A percentile compares a stretch with the other conserved stretches of the same genome.
phyloP scores from a whole-genome alignment of 495 filamentous ascomycete species.

The Aspergillus indologenus region DNA sequence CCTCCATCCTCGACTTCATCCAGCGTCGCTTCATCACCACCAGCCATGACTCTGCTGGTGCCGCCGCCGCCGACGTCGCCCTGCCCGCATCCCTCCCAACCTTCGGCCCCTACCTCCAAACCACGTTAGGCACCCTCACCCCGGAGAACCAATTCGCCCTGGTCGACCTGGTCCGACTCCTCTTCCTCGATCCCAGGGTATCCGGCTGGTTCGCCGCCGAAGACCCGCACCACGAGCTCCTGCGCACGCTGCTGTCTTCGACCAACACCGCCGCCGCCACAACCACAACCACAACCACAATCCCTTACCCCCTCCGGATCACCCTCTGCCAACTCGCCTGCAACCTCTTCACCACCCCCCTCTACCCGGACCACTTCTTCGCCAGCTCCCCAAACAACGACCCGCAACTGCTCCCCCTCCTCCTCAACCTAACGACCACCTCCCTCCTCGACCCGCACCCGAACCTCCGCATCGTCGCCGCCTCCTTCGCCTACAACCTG shows the following conservation, averaged over 20 bases:
- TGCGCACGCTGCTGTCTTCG: conserved; percentile 61
- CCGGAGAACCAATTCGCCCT: conserved; percentile 65
- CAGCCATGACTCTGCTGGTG: conserved; percentile 32
- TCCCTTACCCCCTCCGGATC: conserved; percentile 78
- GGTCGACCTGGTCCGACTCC: conserved; percentile 75
- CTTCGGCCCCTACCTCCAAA: conserved; percentile 34
- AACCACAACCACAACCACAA: no score
- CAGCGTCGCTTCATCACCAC: conserved; percentile 27
- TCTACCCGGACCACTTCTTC: conserved; percentile 47
- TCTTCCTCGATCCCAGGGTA: conserved; percentile 78
- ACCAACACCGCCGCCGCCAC: conserved; percentile 43
- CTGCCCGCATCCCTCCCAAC: conserved; percentile 49
- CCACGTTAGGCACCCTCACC: conserved; percentile 27
- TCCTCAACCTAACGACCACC: conserved; percentile 47
- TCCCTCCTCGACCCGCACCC: conserved; percentile 53
- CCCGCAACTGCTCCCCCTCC: conserved; percentile 6
- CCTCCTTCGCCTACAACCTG: conserved; percentile 81
- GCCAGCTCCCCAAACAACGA: conserved; percentile 16
- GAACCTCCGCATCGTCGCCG: conserved; percentile 68
- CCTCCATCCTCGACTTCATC: conserved; percentile 63
- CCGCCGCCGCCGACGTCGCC: conserved; percentile 41
- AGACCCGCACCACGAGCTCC: conserved; percentile 59
- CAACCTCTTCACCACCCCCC: conserved; percentile 58
- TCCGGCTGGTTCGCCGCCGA: conserved; percentile 86
- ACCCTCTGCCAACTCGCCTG: conserved; percentile 67